A percentile compares a stretch with the other conserved stretches of the same genome.
These are phyloP conservation scores for Cercospora citrullina DNA, from an alignment of 2,329 filamentous ascomycete species.

Conservation along the genomic window DNA sequence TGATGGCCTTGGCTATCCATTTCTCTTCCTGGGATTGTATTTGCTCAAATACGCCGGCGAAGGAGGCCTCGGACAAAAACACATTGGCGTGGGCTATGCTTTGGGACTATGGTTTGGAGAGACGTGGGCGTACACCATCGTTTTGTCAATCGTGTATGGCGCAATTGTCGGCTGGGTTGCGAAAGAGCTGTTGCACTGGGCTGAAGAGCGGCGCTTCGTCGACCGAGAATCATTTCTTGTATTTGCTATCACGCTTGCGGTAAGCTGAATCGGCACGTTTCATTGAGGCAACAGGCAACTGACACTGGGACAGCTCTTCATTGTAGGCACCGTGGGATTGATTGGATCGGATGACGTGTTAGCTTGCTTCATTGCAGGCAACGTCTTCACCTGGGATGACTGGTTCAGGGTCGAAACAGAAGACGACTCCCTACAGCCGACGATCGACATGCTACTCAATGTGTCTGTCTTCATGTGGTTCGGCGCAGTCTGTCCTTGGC, in stretches of 20 bases:
- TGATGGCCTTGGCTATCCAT: slow-evolving; percentile 85
- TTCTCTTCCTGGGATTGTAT: slow-evolving; percentile 81
- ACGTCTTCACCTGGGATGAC: slow-evolving; percentile 77
- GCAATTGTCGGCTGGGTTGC: slow-evolving; percentile 75
- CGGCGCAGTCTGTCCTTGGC: slow-evolving; percentile 82
- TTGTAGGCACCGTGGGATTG: slow-evolving; percentile 82
- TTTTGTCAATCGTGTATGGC: slow-evolving; percentile 77
- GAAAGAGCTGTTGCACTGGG: slow-evolving; percentile 80
- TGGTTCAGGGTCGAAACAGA: slow-evolving; percentile 88
- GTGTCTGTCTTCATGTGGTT: slow-evolving; percentile 86
- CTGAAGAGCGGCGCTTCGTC: slow-evolving; percentile 76
- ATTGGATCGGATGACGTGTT: slow-evolving; percentile 87
- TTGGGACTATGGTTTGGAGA: slow-evolving; percentile 82
- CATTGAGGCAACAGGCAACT: not conserved
- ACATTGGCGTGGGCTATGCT: slow-evolving; percentile 64
- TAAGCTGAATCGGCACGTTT: slow-evolving; percentile 42
- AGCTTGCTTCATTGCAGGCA: slow-evolving; percentile 89
- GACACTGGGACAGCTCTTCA: slow-evolving; percentile 61
- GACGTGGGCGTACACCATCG: slow-evolving; percentile 79
- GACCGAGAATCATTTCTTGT: slow-evolving; percentile 86
- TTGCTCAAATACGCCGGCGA: slow-evolving; percentile 72
- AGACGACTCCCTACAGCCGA: slow-evolving; percentile 91
- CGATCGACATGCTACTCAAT: slow-evolving; percentile 92
- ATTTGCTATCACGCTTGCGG: slow-evolving; percentile 78
- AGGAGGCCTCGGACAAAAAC: slow-evolving; percentile 52